Evolutionary conservation across 1,139 yeast species (phyloP).

Genomic region (Geotrichum klebahnii): DNA sequence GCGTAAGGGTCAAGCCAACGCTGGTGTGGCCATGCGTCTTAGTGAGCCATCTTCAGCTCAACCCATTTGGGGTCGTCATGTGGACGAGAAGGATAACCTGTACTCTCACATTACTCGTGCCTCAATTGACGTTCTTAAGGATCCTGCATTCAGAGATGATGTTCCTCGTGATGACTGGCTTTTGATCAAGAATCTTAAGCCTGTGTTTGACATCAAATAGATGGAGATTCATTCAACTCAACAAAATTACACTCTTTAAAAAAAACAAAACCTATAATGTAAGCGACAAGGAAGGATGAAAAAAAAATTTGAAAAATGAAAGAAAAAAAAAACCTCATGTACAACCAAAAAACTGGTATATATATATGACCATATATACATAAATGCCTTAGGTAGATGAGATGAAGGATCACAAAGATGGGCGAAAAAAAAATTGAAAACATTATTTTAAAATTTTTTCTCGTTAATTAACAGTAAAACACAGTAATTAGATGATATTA

Average conservation of each 20-base stretch:
- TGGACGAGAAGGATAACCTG: slow-evolving; percentile 83
- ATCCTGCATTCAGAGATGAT: slow-evolving; percentile 92
- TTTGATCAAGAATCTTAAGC: slow-evolving; percentile 80
- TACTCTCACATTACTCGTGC: slow-evolving; percentile 84
- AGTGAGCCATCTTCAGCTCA: slow-evolving; percentile 79
- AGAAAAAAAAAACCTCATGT: neutral
- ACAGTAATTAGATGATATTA: neutral
- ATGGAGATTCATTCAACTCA: neutral
- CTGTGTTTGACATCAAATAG: slow-evolving; percentile 73
- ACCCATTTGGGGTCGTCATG: slow-evolving; percentile 99
- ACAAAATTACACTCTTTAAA: neutral
- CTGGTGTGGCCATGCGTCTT: slow-evolving; percentile 97
- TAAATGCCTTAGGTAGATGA: neutral
- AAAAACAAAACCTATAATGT: neutral
- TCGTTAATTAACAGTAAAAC: neutral
- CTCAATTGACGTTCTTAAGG: slow-evolving; percentile 95
- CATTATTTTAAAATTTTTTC: too few relatives aligned
- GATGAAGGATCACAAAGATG: neutral
- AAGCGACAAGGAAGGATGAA: neutral
- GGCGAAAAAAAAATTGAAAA: neutral
- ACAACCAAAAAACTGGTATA: neutral
- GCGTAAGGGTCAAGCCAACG: slow-evolving; percentile 91
- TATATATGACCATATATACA: neutral
- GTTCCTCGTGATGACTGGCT: slow-evolving; percentile 96
- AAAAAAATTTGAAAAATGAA: neutral